These are phyloP conservation scores for Exsudoporus floridanus DNA, from an alignment of 1,284 basidiomycete genomes.

Conservation along the genomic window DNA sequence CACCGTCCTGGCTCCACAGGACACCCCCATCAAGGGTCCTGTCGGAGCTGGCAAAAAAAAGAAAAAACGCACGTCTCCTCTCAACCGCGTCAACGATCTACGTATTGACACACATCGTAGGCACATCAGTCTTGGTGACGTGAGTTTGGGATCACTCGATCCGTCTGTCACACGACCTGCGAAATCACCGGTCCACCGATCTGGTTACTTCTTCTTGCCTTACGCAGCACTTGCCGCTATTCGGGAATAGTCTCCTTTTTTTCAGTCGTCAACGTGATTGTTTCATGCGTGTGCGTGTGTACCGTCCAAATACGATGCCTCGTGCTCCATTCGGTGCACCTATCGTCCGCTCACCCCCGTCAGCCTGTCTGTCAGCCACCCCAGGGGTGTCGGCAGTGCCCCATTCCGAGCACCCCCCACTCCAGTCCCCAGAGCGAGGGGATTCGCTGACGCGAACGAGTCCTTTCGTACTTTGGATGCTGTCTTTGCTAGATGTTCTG, in stretches of 20 bases:
- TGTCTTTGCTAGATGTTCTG: conserved; percentile 51
- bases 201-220: not conserved
- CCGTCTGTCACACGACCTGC: not conserved
- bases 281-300: not conserved
- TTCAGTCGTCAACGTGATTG: not conserved
- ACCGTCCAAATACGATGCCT: conserved; percentile 1
- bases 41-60: conserved; percentile 67
- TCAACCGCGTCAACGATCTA: not conserved
- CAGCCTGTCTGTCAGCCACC: conserved; percentile 75
- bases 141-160: conserved; percentile 13
- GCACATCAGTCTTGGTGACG: conserved; percentile 28
- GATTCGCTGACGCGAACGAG: conserved; percentile 73
- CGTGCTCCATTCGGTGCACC: not conserved
- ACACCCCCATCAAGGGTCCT: conserved; percentile 44
- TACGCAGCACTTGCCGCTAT: not conserved
- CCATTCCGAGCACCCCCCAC: conserved; percentile 59
- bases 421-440: conserved; percentile 63
- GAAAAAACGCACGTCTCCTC: conserved; percentile 32
- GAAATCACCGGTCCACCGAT: not conserved
- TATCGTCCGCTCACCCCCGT: conserved; percentile 48
- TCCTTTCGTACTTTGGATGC: conserved; percentile 70
- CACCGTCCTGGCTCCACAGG: conserved; percentile 43
- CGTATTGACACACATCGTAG: conserved; percentile 16
- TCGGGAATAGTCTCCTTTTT: not conserved
- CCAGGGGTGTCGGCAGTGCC: conserved; percentile 68